These are phyloP conservation scores for Saksenaea oblongispora DNA, from an alignment of 371 early-diverging fungal genomes.

Conservation along the genomic window DNA sequence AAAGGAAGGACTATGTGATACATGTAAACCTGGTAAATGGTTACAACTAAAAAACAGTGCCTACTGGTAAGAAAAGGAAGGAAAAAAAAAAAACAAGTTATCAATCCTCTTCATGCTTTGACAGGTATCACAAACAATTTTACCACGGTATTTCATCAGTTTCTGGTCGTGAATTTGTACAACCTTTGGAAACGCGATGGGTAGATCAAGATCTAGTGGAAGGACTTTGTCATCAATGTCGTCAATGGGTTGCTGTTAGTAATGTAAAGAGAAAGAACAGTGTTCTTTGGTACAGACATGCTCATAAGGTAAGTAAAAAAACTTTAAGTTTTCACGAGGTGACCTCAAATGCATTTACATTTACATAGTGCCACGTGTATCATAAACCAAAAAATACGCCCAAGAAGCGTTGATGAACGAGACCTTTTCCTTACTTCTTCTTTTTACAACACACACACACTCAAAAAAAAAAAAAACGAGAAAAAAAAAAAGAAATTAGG, in stretches of 20 bases:
- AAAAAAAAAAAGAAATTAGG: slow-evolving; percentile 4
- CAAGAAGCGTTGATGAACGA: slow-evolving; percentile 6
- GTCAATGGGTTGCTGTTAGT: slow-evolving; percentile 79
- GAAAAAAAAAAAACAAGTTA: neutral
- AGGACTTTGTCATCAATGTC: slow-evolving; percentile 87
- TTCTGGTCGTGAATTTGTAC: slow-evolving; percentile 75
- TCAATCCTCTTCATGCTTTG: no score
- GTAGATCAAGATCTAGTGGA: slow-evolving; percentile 67
- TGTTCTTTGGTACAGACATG: slow-evolving; percentile 88
- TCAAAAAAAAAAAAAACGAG: slow-evolving; percentile 1
- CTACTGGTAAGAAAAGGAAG: slow-evolving; percentile 66
- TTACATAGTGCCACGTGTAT: slow-evolving; percentile 25
- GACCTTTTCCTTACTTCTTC: neutral
- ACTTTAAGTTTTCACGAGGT: slow-evolving; percentile 4
- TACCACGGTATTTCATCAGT: slow-evolving; percentile 88
- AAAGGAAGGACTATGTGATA: slow-evolving; percentile 89
- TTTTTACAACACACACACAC: neutral
- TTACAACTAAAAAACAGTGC: slow-evolving; percentile 93
- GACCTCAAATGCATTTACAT: slow-evolving; percentile 1
- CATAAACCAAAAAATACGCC: slow-evolving; percentile 26
- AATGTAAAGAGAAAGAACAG: slow-evolving; percentile 76
- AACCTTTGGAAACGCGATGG: slow-evolving; percentile 70
- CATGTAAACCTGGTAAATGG: slow-evolving; percentile 87
- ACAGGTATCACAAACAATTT: slow-evolving; percentile 89
- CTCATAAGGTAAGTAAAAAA: slow-evolving; percentile 64